Conservation (phyloP, 2,329 filamentous ascomycete species). For the Pseudogymnoascus pannorum region DNA sequence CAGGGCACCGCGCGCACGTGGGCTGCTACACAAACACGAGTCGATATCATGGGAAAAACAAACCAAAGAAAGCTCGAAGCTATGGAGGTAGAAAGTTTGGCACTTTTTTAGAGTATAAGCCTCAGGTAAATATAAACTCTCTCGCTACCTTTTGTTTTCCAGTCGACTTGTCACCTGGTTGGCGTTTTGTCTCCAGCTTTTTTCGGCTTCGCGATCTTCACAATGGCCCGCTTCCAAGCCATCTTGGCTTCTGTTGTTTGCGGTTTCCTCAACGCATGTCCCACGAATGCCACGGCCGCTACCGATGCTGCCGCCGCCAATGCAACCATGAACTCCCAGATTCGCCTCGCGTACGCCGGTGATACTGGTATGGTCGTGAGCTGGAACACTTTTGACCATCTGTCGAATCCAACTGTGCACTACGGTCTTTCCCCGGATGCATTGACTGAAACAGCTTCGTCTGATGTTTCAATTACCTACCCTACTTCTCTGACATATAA, state of each 20-base stretch:
- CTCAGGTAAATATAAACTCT: not conserved
- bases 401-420: conserved; percentile 25
- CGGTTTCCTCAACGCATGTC: not conserved
- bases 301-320: not conserved
- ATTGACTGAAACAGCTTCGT: conserved; percentile 22
- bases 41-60: not conserved
- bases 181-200: not conserved
- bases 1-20: not conserved
- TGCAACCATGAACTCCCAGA: conserved; percentile 11
- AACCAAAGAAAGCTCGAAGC: not conserved
- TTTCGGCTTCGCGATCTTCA: not conserved
- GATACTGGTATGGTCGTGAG: conserved; percentile 26
- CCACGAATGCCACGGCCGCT: not conserved
- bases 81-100: not conserved
- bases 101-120: not conserved
- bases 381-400: conserved; percentile 31
- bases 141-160: not conserved
- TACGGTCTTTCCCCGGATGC: conserved; percentile 23
- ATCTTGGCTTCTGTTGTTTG: not conserved
- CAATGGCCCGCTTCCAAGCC: not conserved
- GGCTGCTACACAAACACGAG: not conserved
- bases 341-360: conserved; percentile 12
- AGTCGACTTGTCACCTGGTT: not conserved
- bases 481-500: conserved; percentile 29
- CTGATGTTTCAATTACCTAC: conserved; percentile 27